These are phyloP conservation scores for Colletotrichum musae DNA, from an alignment of 2,329 filamentous ascomycete genomes.

Conservation along the genomic window DNA sequence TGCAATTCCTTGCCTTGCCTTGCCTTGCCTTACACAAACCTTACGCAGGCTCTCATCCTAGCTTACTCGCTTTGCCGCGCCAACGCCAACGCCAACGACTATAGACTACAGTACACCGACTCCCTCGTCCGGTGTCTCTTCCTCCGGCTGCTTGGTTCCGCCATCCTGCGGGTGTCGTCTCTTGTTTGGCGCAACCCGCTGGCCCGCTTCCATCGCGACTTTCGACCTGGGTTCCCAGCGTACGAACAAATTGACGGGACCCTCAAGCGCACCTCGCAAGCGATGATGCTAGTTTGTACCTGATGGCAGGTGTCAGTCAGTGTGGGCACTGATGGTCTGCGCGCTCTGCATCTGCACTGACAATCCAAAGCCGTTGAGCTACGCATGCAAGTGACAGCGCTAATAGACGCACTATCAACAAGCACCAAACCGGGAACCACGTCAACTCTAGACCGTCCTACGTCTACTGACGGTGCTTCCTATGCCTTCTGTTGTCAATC, in stretches of 20 bases:
- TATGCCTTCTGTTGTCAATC: not conserved
- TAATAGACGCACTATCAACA: slow-evolving; percentile 29
- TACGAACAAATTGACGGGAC: slow-evolving; percentile 4
- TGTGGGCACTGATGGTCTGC: slow-evolving; percentile 27
- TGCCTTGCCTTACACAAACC: slow-evolving; percentile 17
- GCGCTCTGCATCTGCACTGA: slow-evolving; percentile 26
- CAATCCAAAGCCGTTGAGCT: slow-evolving; percentile 34
- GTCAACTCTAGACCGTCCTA: slow-evolving; percentile 32
- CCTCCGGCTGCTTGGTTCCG: not conserved
- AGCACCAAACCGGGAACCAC: slow-evolving; percentile 30
- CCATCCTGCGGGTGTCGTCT: slow-evolving; percentile 7
- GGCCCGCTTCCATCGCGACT: slow-evolving; percentile 4
- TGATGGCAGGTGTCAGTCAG: slow-evolving; percentile 32
- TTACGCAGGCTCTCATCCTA: slow-evolving; percentile 2
- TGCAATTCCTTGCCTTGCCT: slow-evolving; percentile 1
- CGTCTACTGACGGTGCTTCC: slow-evolving; percentile 17
- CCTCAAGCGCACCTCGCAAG: slow-evolving; percentile 10
- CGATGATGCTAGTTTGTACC: slow-evolving; percentile 13
- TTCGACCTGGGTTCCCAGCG: slow-evolving; percentile 5
- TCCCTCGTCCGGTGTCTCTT: slow-evolving; percentile 3
- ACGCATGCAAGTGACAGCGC: slow-evolving; percentile 38
- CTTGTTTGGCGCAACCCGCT: not conserved
- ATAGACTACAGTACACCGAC: no score
- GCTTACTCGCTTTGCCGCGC: slow-evolving; percentile 13
- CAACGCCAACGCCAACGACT: slow-evolving; percentile 1